Evolutionary conservation across 495 filamentous ascomycete species (phyloP).

Genomic region (Penicillium ucsense): DNA sequence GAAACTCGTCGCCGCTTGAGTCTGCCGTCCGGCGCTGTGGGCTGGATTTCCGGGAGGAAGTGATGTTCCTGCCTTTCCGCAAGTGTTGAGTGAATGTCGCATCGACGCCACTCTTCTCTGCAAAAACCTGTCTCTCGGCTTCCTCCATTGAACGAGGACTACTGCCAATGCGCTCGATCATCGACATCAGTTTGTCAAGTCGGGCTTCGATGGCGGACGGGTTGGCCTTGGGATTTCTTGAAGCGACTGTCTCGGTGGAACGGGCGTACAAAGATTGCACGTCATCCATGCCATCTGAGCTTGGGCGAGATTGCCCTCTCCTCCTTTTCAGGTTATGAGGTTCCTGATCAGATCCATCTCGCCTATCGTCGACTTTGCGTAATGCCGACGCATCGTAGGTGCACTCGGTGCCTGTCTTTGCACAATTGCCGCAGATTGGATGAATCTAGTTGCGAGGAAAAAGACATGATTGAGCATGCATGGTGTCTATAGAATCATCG

Average conservation of each 20-base stretch:
- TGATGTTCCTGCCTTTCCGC: constrained; percentile 7
- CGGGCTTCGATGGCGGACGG: constrained; percentile 33
- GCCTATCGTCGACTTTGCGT: constrained; percentile 14
- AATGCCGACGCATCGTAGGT: constrained; percentile 30
- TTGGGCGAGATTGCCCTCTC: constrained; percentile 21
- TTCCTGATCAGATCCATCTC: constrained; percentile 5
- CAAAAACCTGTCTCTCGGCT: constrained; percentile 13
- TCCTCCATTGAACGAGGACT: constrained; percentile 19
- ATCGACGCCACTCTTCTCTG: constrained; percentile 15
- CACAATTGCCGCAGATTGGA: constrained; percentile 39
- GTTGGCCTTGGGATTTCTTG: constrained; percentile 17
- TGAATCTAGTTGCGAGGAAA: constrained; percentile 21
- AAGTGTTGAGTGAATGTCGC: constrained; percentile 9
- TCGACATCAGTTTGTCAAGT: constrained; percentile 36
- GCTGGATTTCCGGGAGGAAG: constrained; percentile 18
- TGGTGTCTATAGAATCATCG: too few relatives aligned
- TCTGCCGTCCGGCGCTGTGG: constrained; percentile 26
- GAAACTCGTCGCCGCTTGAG: constrained; percentile 36
- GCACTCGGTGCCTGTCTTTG: constrained; percentile 36
- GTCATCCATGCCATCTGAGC: constrained; percentile 29
- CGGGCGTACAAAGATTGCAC: constrained; percentile 31
- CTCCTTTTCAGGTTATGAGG: constrained; percentile 27
- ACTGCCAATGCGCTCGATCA: constrained; percentile 35
- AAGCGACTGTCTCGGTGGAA: constrained; percentile 15
- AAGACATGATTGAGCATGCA: neutral